Base-by-base conservation (phyloP, 805 yeast species). In the Saturnispora quitensis region DNA sequence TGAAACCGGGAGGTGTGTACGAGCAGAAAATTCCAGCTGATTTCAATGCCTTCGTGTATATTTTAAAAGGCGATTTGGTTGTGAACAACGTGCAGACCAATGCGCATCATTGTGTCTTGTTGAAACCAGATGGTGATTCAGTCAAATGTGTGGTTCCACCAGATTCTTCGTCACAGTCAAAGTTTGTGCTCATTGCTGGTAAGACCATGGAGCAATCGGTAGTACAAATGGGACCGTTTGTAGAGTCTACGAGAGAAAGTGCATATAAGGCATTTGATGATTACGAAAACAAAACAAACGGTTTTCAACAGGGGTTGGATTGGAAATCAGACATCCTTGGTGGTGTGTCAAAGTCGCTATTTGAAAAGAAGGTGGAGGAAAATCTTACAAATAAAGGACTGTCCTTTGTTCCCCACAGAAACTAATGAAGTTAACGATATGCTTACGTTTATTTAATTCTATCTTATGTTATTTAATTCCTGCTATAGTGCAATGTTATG, bases 221-320 rank as follows among this genome's bases (percentile, higher is more conserved):
- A 50, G 85, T 87, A 28, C 96, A 89, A 63, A 83, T 87, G 63
- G 97, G 97, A 17, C 96, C 97, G 13, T 89, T 89, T 62, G 97
- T 89, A 17, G 93, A 86, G 55, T 77, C 86, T 8, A 70, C 84
- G 20, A 73, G 74, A 49, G 84, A 80, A 50, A 78, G 77, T 56
- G 82, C 89, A 54, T 74, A 79, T 57, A 68, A 84, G 59, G 93
- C 88, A 0, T 82, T 86, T 60, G 60, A 69, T 66, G 89, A 85
- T 63, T 89, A 84, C 65, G 90, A 84, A 66, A 64, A 68, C 48
- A 84, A 80, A 50, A 66, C 70, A 24, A 82, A 84, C 62, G 90
- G 90, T 1, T 86, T 86, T 60, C 88, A 81, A 63, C 76, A 75
- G 48, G 77, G 86, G 44, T 73, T 67, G 47, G 74, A 77, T 12